Evolutionary conservation across 148 eudicot species (phyloP).

Genomic region (Pouteria glomerata): DNA sequence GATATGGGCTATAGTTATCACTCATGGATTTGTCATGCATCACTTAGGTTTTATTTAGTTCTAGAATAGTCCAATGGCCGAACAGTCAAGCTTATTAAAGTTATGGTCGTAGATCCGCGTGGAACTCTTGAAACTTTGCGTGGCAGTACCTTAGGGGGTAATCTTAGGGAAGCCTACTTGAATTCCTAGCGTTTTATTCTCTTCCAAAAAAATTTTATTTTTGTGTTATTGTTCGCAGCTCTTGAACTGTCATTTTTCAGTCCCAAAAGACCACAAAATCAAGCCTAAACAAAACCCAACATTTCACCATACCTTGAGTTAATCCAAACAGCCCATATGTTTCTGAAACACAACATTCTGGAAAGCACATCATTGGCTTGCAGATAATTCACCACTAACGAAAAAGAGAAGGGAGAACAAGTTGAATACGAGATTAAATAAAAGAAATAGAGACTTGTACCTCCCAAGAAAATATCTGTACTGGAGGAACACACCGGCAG

Average conservation of each 20-base stretch:
- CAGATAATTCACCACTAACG: not conserved
- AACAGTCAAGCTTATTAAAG: not conserved
- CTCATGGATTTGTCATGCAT: not conserved
- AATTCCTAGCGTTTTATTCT: not conserved
- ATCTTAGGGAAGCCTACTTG: not conserved
- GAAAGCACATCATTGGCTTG: not conserved
- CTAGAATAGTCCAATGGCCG: not conserved
- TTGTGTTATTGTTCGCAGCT: not conserved
- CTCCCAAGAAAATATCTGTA: conserved; percentile 91
- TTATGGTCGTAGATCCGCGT: not conserved
- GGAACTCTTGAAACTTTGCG: not conserved
- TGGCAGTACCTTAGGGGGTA: not conserved
- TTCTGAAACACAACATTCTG: not conserved
- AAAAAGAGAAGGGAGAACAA: not conserved
- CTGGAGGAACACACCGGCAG: conserved; percentile 63
- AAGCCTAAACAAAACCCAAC: not conserved
- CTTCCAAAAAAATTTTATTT: not conserved
- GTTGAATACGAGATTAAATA: not conserved
- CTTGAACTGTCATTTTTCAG: not conserved
- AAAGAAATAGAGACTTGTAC: conserved; percentile 24
- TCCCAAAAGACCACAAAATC: not conserved
- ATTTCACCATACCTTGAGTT: not conserved
- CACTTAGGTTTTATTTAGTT: not conserved
- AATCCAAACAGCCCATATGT: not conserved
- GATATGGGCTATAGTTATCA: not conserved